phyloP scores from a whole-genome alignment of 352 stramenopile genomes.

The Phytophthora hybrid region DNA sequence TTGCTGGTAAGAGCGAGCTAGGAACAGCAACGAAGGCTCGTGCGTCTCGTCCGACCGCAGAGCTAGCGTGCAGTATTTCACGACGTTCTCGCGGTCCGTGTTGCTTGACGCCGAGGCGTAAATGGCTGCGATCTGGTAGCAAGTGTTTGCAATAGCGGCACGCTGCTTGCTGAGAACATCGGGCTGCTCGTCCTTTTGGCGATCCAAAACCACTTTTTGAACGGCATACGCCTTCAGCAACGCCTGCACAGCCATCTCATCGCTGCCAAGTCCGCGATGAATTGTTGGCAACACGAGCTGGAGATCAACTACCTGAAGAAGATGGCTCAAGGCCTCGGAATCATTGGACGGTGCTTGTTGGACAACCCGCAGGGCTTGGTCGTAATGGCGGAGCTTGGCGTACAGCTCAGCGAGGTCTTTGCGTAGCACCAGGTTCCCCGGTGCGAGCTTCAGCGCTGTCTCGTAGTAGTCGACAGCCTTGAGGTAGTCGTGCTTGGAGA shows the following conservation, averaged over 20 bases:
- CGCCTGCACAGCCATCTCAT: slow-evolving; percentile 78
- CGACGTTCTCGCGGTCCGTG: slow-evolving; percentile 60
- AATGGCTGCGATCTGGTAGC: slow-evolving; percentile 81
- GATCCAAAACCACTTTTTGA: slow-evolving; percentile 88
- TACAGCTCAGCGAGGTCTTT: slow-evolving; percentile 93
- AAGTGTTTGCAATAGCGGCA: slow-evolving; percentile 82
- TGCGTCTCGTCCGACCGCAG: slow-evolving; percentile 83
- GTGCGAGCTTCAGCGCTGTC: slow-evolving; percentile 83
- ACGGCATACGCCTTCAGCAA: slow-evolving; percentile 85
- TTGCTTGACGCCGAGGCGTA: slow-evolving; percentile 51
- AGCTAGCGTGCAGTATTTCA: slow-evolving; percentile 85
- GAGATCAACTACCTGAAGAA: slow-evolving; percentile 76
- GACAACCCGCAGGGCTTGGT: slow-evolving; percentile 85
- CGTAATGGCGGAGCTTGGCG: slow-evolving; percentile 86
- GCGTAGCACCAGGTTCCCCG: slow-evolving; percentile 80
- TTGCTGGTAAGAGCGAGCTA: slow-evolving; percentile 79
- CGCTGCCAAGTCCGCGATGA: slow-evolving; percentile 72
- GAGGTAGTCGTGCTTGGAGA: slow-evolving; percentile 94
- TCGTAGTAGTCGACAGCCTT: slow-evolving; percentile 95
- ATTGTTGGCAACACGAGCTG: slow-evolving; percentile 85
- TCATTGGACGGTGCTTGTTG: slow-evolving; percentile 74
- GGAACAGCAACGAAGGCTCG: slow-evolving; percentile 85
- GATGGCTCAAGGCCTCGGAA: slow-evolving; percentile 72
- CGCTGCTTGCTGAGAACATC: slow-evolving; percentile 86
- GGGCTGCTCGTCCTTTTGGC: slow-evolving; percentile 81